Evolutionary conservation across 1,284 basidiomycete genomes (phyloP), one percentile per base, ranked within the genome.

Genomic region (Boletus sp.): DNA sequence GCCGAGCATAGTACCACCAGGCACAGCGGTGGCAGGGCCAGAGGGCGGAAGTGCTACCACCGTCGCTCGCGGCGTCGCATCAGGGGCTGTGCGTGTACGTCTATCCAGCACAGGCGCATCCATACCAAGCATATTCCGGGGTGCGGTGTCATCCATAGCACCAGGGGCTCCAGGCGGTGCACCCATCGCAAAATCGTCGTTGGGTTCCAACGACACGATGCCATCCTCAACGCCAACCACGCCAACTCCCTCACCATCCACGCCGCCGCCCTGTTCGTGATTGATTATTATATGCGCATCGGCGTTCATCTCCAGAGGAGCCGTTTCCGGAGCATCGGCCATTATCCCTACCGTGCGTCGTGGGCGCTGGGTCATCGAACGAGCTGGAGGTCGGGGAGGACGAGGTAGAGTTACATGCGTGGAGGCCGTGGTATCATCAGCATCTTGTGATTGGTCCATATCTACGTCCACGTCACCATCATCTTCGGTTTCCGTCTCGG

Each of bases 171-270:
- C 87, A 8, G 88, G 88, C 8, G 88, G 88, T 0, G 88, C 88
- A 45, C 88, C 88, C 86, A 90, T 89, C 9, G 87, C 87, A 54
- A 90, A 83, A 63, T 90, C 88, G 52, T 90, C 87, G 57, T 90
- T 80, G 36, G 76, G 75, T 43, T 84, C 84, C 30, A 87, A 67
- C 8, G 76, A 79, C 9, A 84, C 84, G 38, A 89, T 81, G 0
- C 81, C 85, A 51, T 85, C 83, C 47, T 82, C 82, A 8, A 85
- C 82, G 2, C 76, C 75, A n/a, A 77, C 75, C 4, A 73, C 72
- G 19, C 64, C 62, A 14, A 69, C 71, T n/a, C 63, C 64, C 12
- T 66, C 69, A 2, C 61, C 60, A 12, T 61, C 72, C 4, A 73
- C 77, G 4, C 69, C 71, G 6, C 65, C 71, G 20, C 73, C 76